Percentiles rank a stretch among this genome's conserved stretches.
Conservation (phyloP, 306 rosid species). For the Carpinus fangiana region DNA sequence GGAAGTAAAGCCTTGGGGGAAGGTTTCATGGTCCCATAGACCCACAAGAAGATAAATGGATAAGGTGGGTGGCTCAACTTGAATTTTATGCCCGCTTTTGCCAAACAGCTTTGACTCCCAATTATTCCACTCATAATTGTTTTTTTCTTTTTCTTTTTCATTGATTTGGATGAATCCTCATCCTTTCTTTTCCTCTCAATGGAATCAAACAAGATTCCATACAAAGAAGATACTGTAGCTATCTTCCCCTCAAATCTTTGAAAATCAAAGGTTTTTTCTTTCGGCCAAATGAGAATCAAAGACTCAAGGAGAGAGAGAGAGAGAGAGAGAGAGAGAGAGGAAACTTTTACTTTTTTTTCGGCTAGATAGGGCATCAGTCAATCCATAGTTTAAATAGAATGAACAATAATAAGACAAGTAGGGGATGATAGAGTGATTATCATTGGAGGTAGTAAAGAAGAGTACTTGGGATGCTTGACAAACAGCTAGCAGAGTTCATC, state of each 20-base stretch:
- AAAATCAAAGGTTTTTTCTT: constrained; percentile 21
- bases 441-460: too few relatives aligned
- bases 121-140: background rate
- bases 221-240: background rate
- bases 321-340: background rate
- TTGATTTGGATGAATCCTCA: background rate
- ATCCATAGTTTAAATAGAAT: background rate
- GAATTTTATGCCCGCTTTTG: constrained; percentile 1
- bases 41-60: constrained; percentile 24
- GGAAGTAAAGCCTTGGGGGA: background rate
- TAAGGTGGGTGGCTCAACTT: constrained; percentile 27
- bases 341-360: background rate
- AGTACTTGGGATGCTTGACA: too few relatives aligned
- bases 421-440: too few relatives aligned
- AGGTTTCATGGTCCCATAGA: background rate
- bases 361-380: background rate
- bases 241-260: constrained; percentile 36
- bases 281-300: constrained; percentile 24
- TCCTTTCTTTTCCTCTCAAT: background rate
- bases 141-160: background rate
- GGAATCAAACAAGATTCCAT: constrained; percentile 3
- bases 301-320: constrained; percentile 13
- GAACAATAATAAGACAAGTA: background rate
- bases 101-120: constrained; percentile 21
- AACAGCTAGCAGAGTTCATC: too few relatives aligned